Percentiles rank a stretch among this genome's conserved stretches.
phyloP scores from a whole-genome alignment of 1,284 basidiomycete species.

The Cutaneotrichosporon sp. region DNA sequence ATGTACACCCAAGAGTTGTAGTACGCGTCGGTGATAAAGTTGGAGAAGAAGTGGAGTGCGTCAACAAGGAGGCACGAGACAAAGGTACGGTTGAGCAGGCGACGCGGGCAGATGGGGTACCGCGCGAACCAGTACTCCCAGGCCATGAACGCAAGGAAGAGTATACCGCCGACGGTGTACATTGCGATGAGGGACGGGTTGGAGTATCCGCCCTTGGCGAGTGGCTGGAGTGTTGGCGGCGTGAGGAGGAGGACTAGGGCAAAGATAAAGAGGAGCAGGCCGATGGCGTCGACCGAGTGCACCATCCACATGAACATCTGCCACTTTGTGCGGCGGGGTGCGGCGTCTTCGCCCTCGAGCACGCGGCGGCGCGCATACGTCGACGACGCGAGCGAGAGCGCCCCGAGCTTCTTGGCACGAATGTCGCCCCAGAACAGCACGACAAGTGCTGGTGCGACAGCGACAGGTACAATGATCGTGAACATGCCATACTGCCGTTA shows the following conservation, averaged over 20 bases:
- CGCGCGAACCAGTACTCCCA: constrained; percentile 50
- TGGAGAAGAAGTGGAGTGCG: constrained; percentile 45
- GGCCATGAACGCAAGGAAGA: constrained; percentile 48
- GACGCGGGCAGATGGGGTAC: constrained; percentile 52
- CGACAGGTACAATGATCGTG: constrained; percentile 15
- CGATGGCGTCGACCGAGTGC: constrained; percentile 51
- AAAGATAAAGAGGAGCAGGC: constrained; percentile 61
- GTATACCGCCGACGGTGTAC: constrained; percentile 46
- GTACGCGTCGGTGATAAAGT: constrained; percentile 43
- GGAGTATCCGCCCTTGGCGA: constrained; percentile 47
- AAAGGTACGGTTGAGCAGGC: constrained; percentile 56
- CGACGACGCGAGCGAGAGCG: constrained; percentile 35
- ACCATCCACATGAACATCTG: constrained; percentile 22
- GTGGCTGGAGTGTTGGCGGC: constrained; percentile 58
- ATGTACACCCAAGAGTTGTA: constrained; percentile 47
- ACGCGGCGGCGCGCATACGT: constrained; percentile 22
- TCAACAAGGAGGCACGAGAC: constrained; percentile 39
- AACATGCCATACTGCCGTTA: constrained; percentile 35
- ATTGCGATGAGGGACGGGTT: constrained; percentile 43
- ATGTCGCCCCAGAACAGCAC: constrained; percentile 46
- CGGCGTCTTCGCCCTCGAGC: constrained; percentile 8
- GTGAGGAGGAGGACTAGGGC: constrained; percentile 61
- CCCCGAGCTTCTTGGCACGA: constrained; percentile 41
- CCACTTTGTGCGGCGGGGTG: constrained; percentile 4
- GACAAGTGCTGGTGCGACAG: constrained; percentile 28